These are phyloP conservation scores for Globisporangium nunn DNA, from an alignment of 352 stramenopile genomes.

Conservation along the genomic window DNA sequence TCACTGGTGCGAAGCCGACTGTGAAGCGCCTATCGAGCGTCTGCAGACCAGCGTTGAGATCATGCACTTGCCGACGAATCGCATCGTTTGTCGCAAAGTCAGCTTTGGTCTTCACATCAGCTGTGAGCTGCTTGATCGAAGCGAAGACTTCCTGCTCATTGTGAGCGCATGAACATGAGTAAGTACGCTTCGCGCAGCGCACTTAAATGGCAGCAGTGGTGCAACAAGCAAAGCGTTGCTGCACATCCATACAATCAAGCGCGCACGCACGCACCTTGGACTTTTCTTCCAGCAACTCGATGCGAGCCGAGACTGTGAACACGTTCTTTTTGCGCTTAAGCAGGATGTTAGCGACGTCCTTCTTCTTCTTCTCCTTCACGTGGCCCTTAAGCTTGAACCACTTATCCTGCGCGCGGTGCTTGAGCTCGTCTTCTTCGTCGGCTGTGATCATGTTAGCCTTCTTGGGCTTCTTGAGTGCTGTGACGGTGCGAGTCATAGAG, in stretches of 20 bases:
- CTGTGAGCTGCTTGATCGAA: constrained; percentile 53
- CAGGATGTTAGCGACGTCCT: constrained; percentile 63
- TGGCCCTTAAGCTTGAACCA: constrained; percentile 69
- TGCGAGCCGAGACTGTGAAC: constrained; percentile 65
- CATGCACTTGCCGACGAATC: constrained; percentile 42
- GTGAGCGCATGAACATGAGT: not conserved
- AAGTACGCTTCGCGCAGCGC: no score
- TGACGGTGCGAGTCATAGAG: constrained; percentile 50
- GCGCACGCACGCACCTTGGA: constrained; percentile 21
- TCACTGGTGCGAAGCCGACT: constrained; percentile 24
- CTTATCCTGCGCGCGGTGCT: constrained; percentile 53
- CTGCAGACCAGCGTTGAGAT: constrained; percentile 44
- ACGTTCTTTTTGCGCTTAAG: constrained; percentile 79
- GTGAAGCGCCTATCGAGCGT: constrained; percentile 36
- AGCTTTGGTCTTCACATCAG: constrained; percentile 49
- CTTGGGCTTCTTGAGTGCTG: constrained; percentile 60
- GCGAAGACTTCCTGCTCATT: constrained; percentile 37
- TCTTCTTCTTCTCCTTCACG: constrained; percentile 74
- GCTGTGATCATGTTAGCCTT: constrained; percentile 46
- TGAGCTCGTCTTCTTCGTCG: constrained; percentile 55
- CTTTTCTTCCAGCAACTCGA: constrained; percentile 69
- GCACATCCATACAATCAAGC: not conserved
- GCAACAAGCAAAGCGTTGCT: no score
- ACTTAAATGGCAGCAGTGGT: no score
- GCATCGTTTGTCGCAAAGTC: constrained; percentile 32